Conservation (phyloP, 805 yeast species). For the Suhomyces faveliae region DNA sequence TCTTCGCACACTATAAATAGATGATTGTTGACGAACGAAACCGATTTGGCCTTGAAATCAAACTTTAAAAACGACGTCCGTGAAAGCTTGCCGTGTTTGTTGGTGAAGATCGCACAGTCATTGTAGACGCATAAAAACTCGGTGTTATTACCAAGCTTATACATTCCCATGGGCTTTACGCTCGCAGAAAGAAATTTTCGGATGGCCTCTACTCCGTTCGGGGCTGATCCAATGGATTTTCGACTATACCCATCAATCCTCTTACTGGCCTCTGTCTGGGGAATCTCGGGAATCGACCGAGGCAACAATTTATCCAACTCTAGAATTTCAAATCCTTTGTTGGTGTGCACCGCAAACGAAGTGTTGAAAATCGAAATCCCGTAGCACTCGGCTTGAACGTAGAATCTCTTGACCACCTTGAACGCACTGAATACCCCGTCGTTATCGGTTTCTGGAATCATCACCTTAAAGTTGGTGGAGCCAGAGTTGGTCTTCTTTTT, state of each 20-base stretch:
- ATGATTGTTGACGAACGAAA: slow-evolving; percentile 34
- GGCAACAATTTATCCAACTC: slow-evolving; percentile 58
- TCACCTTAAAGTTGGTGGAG: slow-evolving; percentile 53
- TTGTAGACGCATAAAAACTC: slow-evolving; percentile 62
- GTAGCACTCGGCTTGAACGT: slow-evolving; percentile 53
- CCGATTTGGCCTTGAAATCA: slow-evolving; percentile 36
- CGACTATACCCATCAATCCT: slow-evolving; percentile 33
- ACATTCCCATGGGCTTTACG: slow-evolving; percentile 61
- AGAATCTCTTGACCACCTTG: slow-evolving; percentile 44
- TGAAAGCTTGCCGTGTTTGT: slow-evolving; percentile 55
- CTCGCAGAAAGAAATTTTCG: slow-evolving; percentile 38
- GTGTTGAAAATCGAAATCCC: slow-evolving; percentile 64
- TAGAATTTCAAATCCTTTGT: slow-evolving; percentile 64
- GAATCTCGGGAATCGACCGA: slow-evolving; percentile 56
- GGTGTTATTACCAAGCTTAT: slow-evolving; percentile 53
- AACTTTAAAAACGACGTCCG: slow-evolving; percentile 44
- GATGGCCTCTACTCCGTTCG: slow-evolving; percentile 38
- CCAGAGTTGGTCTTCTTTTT: slow-evolving; percentile 48
- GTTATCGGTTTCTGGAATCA: slow-evolving; percentile 56
- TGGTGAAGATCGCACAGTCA: slow-evolving; percentile 65
- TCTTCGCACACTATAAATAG: slow-evolving; percentile 57
- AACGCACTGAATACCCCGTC: slow-evolving; percentile 43
- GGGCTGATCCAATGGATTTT: slow-evolving; percentile 10
- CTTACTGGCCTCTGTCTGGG: slow-evolving; percentile 15
- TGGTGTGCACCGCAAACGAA: slow-evolving; percentile 64